These are phyloP conservation scores for Sporothrix globosa DNA, from an alignment of 2,329 filamentous ascomycete genomes.

Conservation along the genomic window DNA sequence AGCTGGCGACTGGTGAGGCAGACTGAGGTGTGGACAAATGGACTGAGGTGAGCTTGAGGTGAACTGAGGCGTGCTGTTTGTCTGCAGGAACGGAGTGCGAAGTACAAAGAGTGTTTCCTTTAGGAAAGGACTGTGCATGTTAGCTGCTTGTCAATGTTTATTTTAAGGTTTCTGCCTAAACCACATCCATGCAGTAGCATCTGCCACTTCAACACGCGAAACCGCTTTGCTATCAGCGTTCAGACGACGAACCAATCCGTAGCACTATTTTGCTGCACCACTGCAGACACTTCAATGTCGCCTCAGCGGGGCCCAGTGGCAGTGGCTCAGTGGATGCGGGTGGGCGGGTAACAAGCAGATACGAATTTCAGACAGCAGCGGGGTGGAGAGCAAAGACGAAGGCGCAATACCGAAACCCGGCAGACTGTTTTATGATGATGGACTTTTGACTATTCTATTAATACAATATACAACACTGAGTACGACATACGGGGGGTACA, in stretches of 20 bases:
- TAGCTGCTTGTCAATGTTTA: too few species aligned
- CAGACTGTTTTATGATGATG: neutral
- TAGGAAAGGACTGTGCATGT: too few species aligned
- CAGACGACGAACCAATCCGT: neutral
- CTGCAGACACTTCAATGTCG: conserved; percentile 1
- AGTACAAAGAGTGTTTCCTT: too few species aligned
- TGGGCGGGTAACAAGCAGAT: conserved; percentile 7
- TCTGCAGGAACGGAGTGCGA: too few species aligned
- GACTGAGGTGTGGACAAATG: neutral
- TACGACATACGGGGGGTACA: too few species aligned
- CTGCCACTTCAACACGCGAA: conserved; percentile 5
- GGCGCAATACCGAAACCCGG: neutral
- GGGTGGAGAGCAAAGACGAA: neutral
- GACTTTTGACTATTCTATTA: neutral
- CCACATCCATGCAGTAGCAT: conserved; percentile 6
- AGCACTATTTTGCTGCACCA: neutral
- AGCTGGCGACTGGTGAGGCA: neutral
- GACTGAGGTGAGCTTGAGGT: too few species aligned
- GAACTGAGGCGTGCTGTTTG: neutral
- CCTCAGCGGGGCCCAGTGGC: conserved; percentile 23
- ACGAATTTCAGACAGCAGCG: conserved; percentile 5
- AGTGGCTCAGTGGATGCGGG: neutral
- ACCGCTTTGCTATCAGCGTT: neutral
- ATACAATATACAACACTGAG: too few species aligned
- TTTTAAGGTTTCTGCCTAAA: conserved; percentile 12